A percentile compares a stretch with the other conserved stretches of the same genome.
These are phyloP conservation scores for Anacardium occidentale DNA, from an alignment of 345 rosid species.

Conservation along the genomic window DNA sequence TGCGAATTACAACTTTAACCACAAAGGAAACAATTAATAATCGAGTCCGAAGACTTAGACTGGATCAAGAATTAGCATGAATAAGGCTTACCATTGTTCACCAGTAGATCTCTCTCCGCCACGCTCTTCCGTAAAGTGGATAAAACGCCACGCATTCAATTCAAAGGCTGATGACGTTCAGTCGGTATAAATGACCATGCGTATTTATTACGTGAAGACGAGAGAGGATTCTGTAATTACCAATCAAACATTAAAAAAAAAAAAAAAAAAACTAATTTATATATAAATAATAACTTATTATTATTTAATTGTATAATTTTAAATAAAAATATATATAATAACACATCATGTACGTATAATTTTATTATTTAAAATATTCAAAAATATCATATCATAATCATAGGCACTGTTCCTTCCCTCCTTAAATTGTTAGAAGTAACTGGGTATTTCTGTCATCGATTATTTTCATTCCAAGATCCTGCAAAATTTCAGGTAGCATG, in stretches of 20 bases:
- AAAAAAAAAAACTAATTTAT: too few species aligned
- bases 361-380: too few species aligned
- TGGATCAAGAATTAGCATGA: too few species aligned
- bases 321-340: too few species aligned
- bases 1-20: background rate
- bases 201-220: background rate
- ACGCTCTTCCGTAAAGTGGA: background rate
- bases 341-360: too few species aligned
- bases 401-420: too few species aligned
- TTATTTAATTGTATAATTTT: too few species aligned
- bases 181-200: constrained; percentile 1
- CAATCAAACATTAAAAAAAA: background rate
- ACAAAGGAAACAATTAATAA: constrained; percentile 1
- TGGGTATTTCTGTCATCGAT: constrained; percentile 12
- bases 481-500: background rate
- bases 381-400: too few species aligned
- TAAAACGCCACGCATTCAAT: constrained; percentile 4
- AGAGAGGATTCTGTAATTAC: constrained; percentile 8
- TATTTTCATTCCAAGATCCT: too few species aligned
- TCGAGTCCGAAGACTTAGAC: too few species aligned
- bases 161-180: background rate
- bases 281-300: too few species aligned
- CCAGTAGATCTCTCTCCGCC: constrained; percentile 12
- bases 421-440: too few species aligned
- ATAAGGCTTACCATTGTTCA: constrained; percentile 20